Conservation (phyloP, 2,329 filamentous ascomycete species). For the Tolypocladium sp. region DNA sequence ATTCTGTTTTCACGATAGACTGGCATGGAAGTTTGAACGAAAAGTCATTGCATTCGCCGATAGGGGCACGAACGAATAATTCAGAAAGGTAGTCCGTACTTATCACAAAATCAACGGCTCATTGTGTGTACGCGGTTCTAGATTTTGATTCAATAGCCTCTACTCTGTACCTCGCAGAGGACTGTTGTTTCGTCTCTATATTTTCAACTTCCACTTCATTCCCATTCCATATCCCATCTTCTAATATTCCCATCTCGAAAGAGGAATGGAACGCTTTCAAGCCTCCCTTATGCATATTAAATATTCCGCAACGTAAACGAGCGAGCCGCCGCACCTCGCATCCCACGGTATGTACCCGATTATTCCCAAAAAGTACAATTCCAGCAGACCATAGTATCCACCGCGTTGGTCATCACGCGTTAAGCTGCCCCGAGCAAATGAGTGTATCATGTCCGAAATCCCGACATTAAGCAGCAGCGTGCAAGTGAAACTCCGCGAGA, state of each 20-base stretch:
- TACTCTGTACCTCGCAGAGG: not conserved
- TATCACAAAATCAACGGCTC: not conserved
- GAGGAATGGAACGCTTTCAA: not conserved
- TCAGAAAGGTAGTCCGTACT: not conserved
- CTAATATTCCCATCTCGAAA: not conserved
- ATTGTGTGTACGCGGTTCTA: not conserved
- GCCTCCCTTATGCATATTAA: not conserved
- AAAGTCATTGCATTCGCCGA: not conserved
- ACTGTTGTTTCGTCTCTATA: not conserved
- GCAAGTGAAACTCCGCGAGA: not conserved
- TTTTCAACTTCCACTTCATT: not conserved
- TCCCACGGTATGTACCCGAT: not conserved
- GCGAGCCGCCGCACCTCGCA: not conserved
- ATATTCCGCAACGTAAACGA: not conserved
- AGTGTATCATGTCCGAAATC: not conserved
- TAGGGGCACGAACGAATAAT: not conserved
- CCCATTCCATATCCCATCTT: not conserved
- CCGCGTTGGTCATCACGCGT: not conserved
- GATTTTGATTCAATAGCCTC: not conserved
- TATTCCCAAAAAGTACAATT: not conserved
- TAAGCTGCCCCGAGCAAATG: not conserved
- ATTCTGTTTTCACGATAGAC: not conserved
- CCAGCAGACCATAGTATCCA: not conserved
- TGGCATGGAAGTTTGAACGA: not conserved
- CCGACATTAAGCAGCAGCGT: not conserved